phyloP scores from a whole-genome alignment of 257 asterid species.

The Solanum bulbocastanum region DNA sequence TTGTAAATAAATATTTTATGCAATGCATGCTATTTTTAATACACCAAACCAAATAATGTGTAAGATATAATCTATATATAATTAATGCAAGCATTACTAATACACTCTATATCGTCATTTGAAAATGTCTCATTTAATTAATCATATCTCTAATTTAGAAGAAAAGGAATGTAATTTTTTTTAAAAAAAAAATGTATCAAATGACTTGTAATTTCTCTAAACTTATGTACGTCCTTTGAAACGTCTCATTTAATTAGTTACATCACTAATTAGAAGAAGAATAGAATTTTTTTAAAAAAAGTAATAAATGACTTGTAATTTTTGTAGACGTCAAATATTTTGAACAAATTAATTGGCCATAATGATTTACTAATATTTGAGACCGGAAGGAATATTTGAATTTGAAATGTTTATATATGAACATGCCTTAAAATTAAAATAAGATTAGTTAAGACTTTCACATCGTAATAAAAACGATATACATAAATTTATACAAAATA shows the following conservation, averaged over 20 bases:
- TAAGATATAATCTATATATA: too few species aligned
- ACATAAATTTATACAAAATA: not conserved
- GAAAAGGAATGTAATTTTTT: not conserved
- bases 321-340: not conserved
- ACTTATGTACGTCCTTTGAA: not conserved
- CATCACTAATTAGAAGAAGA: not conserved
- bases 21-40: too few species aligned
- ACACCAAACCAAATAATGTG: too few species aligned
- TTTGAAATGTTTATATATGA: not conserved
- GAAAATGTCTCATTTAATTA: not conserved
- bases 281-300: too few species aligned
- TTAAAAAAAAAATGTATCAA: not conserved
- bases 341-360: not conserved
- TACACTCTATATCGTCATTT: rapidly evolving
- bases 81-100: too few species aligned
- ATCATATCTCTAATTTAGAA: not conserved
- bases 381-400: not conserved
- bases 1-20: too few species aligned
- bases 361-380: not conserved
- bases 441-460: not conserved
- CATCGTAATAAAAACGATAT: not conserved
- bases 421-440: not conserved
- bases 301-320: not conserved
- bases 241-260: not conserved
- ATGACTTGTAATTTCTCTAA: not conserved